These are phyloP conservation scores for Jackrogersella minutella DNA, from an alignment of 495 filamentous ascomycete species.

Conservation along the genomic window DNA sequence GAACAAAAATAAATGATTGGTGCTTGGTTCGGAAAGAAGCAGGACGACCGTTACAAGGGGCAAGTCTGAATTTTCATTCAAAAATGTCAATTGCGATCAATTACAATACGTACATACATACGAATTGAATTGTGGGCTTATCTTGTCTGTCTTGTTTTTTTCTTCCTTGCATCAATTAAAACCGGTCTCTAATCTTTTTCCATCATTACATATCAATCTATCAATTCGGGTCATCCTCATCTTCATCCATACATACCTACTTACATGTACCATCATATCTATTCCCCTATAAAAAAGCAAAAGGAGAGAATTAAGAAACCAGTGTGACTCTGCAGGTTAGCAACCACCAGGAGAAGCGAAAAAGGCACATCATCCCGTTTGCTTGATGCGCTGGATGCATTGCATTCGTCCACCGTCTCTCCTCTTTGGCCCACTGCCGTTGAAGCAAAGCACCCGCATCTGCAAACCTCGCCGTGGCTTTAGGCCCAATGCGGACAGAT, in stretches of 20 bases:
- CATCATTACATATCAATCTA: not conserved
- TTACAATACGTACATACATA: not conserved
- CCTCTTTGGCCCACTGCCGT: slow-evolving; percentile 16
- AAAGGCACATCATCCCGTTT: slow-evolving; percentile 25
- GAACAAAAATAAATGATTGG: not conserved
- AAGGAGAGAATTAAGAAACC: slow-evolving; percentile 13
- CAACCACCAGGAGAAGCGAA: slow-evolving; percentile 22
- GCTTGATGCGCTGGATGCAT: slow-evolving; percentile 34
- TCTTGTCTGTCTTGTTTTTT: not conserved
- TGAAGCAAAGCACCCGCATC: slow-evolving; percentile 25
- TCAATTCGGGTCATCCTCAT: not conserved
- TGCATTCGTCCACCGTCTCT: slow-evolving; percentile 23
- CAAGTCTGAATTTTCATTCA: not conserved
- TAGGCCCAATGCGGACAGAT: slow-evolving; percentile 21
- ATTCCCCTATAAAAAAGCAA: no score
- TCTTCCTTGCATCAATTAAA: no score
- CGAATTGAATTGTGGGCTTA: slow-evolving; percentile 1
- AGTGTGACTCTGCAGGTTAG: slow-evolving; percentile 20
- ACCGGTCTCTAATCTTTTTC: no score
- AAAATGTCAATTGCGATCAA: slow-evolving; percentile 4
- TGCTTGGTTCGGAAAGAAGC: not conserved
- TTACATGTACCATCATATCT: not conserved
- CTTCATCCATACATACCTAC: not conserved
- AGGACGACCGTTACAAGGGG: slow-evolving; percentile 1
- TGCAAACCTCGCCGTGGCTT: slow-evolving; percentile 5